A percentile compares a stretch with the other conserved stretches of the same genome.
phyloP scores from a whole-genome alignment of 371 early-diverging fungal species.

The Lichtheimia corymbifera region DNA sequence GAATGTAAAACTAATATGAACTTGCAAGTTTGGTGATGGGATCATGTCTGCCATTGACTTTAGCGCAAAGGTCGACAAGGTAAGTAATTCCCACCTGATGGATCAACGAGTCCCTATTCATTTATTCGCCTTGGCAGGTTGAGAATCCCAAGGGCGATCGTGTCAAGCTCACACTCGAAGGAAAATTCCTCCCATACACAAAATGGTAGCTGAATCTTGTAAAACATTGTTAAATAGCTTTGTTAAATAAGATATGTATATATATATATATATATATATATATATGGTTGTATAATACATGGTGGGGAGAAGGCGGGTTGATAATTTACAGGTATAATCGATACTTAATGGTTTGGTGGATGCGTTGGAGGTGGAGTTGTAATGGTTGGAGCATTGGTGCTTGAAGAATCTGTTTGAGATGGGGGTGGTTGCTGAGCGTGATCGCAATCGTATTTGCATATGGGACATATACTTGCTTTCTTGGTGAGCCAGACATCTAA shows the following conservation, averaged over 20 bases:
- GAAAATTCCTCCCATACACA: constrained; percentile 57
- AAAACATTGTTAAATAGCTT: too few relatives aligned
- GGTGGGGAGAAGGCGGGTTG: too few relatives aligned
- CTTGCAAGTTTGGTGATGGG: constrained; percentile 41
- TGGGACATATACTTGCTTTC: constrained; percentile 40
- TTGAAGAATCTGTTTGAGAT: background rate
- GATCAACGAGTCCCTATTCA: too few relatives aligned
- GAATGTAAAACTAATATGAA: too few relatives aligned
- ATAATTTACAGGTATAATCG: too few relatives aligned
- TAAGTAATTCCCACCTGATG: constrained; percentile 8
- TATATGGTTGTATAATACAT: too few relatives aligned
- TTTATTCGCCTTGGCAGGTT: constrained; percentile 21
- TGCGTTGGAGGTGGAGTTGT: too few relatives aligned
- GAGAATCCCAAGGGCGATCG: constrained; percentile 51
- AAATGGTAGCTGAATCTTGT: constrained; percentile 16
- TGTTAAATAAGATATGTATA: too few relatives aligned
- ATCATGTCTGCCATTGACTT: constrained; percentile 69
- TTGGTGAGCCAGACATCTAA: constrained; percentile 44
- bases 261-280: too few relatives aligned
- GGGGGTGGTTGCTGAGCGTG: background rate
- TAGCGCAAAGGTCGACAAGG: constrained; percentile 61
- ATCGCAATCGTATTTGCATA: constrained; percentile 41
- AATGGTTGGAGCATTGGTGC: too few relatives aligned
- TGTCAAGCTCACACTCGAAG: constrained; percentile 54
- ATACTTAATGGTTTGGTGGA: too few relatives aligned